Evolutionary conservation across 441 rosid species (phyloP), one percentile per base, ranked within the genome.

Genomic region (Geranium incanum): DNA sequence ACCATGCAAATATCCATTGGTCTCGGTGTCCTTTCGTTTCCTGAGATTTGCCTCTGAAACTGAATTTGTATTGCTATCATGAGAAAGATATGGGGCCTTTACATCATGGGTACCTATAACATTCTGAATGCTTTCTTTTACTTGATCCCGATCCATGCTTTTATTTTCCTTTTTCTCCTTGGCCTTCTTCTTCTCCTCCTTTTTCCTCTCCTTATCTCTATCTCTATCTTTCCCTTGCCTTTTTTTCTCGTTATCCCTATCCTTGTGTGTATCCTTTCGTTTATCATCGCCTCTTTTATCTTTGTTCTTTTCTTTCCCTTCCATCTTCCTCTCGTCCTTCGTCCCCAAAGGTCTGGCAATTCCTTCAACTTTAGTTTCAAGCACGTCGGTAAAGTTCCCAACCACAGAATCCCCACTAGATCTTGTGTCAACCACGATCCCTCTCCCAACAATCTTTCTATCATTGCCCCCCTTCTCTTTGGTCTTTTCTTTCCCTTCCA

Each of bases 1-100:
- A 84, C 87, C 84, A 77, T 77, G 82, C 67, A 74, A 16, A 73
- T 78, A 75, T 62, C 85, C 87, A 68, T 84, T 84, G 66, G 78
- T 76, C 43, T 78, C 84, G 0, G 57, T 36, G 21, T 74, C 82
- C 81, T 82, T 84, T 45, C 87, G 75, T 67, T 84, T 84, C 77
- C 73, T 74, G 60, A 38, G 67, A 77, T 73, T 79, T 66, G 50
- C 79, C 73, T 71, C 82, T 0, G 66, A 50, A 37, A 67, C 67
- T 71, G 69, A 69, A 65, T 28, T 74, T 62, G 77, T 77, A 65
- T 72, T 71, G 57, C 71, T 60, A 48, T 75, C 84, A 74, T 72
- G 72, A 18, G 66, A 66, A 63, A 70, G 73, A 68, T 70, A 77
- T 15, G 73, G 69, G 63, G 74, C 63, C 71, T 76, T 80, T 41